Evolutionary conservation across 1,284 basidiomycete species (phyloP), one percentile per base, ranked within the genome.

Genomic region (Pseudozyma pruni): DNA sequence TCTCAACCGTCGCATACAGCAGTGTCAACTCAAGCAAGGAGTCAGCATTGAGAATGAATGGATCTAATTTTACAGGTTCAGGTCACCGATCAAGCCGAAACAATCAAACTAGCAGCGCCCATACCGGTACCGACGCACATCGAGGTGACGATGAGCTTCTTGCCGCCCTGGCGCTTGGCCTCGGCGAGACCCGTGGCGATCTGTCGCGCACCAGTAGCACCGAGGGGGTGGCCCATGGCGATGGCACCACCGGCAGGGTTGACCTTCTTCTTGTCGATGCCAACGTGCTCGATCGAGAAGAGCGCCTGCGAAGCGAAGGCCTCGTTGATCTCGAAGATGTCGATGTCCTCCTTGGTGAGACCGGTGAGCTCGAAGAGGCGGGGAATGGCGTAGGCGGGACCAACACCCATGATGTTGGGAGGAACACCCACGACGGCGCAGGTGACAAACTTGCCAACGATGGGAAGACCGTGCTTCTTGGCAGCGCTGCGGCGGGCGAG

Each of bases 81-180:
- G 20, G 29, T 27, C 11, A 34, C 23, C 42, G 52, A 46, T 69
- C 39, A 69, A 39, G 60, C 91, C 75, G 91, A 92, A 20, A 93
- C 89, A 69, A 93, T 90, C 52, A 93, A 86, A 4, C 88, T 87
- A 9, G 91, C 92, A 35, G 90, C 91, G 16, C 92, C 92, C 91
- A 93, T 93, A 16, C 74, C 91, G 73, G 89, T 90, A 25, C 92
- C 93, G 46, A 94, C 86, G 79, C 92, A 94, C 93, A 94, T 94
- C 62, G 89, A 91, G 0, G 91, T 84, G 77, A 89, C 90, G 25
- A 78, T 66, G 58, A 79, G 49, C 70, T 79, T 68, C 58, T 87
- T 86, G 35, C 86, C 87, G 58, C 89, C 86, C 58, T 85, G 86
- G 34, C 91, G 86, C 75, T 88, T 88, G 40, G 93, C 86, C 81